Base-by-base conservation (phyloP, 495 filamentous ascomycete genomes). In the Terfezia boudieri region DNA sequence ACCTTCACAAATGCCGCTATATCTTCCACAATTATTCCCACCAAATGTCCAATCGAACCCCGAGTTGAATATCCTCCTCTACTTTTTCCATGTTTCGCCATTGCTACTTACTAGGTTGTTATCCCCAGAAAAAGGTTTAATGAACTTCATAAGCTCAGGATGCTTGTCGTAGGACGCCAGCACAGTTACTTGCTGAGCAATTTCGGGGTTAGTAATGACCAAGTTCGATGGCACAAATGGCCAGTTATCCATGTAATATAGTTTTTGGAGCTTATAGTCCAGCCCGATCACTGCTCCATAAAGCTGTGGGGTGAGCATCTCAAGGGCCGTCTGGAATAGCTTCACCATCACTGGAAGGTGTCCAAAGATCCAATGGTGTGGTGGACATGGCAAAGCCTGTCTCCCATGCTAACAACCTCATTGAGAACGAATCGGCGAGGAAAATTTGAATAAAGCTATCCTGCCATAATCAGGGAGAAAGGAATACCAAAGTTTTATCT, bases 181-280 rank as follows among this genome's bases (percentile, higher is more conserved):
- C 50, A 61, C 56, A 8, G 57, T 69, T 51, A 70, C 59, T 38
- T 73, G 67, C 12, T 59, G 50, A 55, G 65, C 61, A 41, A 69
- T 61, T 9, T 66, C 62, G 9, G 69, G 60, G 53, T 69, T 51
- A 50, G 63, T 60, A 16, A 70, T 64, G 3, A 61, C 60, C 10
- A 73, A 20, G 52, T 69, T 68, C 3, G 66, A 65, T 4, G 56
- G 53, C 16, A 54, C 55, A 9, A 71, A 60, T 9, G 72, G 73
- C 71, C 71, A 75, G 4, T 57, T 52, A 54, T 74, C 72, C n/a
- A 74, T 9, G 57, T 73, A 71, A 55, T 70, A 49, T 10, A 70
- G 50, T 17, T 65, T 61, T 23, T 59, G 12, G 4, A 51, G 52
- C 2, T 55, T 54, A 51, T 59, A 66, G 53, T 60, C 50, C 46